A percentile compares a stretch with the other conserved stretches of the same genome.
phyloP scores from a whole-genome alignment of 2,329 filamentous ascomycete species.

The Macroventuria anomochaeta region DNA sequence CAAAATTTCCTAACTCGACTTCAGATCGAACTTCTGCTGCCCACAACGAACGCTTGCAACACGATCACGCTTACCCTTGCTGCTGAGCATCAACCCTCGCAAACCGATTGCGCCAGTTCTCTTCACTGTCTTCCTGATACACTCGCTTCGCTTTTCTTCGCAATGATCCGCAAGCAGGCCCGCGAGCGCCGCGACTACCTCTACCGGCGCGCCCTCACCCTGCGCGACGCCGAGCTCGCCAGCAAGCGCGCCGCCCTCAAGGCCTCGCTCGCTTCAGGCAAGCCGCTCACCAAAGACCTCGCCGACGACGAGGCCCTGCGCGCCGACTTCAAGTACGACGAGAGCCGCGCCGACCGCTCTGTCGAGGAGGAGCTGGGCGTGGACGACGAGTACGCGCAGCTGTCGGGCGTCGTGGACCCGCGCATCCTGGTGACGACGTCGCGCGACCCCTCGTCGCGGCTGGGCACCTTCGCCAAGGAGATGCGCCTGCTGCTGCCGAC shows the following conservation, averaged over 20 bases:
- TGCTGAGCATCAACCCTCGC: too few relatives aligned
- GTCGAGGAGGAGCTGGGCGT: slow-evolving; percentile 74
- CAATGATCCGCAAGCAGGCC: slow-evolving; percentile 62
- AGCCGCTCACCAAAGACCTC: slow-evolving; percentile 79
- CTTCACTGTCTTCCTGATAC: not conserved
- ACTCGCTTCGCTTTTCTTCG: not conserved
- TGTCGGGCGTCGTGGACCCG: slow-evolving; percentile 91
- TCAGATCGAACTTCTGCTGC: not conserved
- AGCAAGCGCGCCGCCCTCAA: slow-evolving; percentile 89
- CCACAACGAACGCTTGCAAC: not conserved
- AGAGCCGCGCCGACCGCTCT: slow-evolving; percentile 73
- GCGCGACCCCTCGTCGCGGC: slow-evolving; percentile 80
- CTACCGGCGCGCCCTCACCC: slow-evolving; percentile 75
- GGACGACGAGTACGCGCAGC: slow-evolving; percentile 87
- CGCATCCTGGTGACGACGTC: slow-evolving; percentile 90
- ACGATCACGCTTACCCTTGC: too few relatives aligned
- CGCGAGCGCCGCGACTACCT: slow-evolving; percentile 86
- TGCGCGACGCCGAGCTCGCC: slow-evolving; percentile 83
- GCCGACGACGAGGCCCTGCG: slow-evolving; percentile 85
- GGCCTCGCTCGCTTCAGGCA: slow-evolving; percentile 85
- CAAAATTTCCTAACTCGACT: not conserved
- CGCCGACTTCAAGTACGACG: slow-evolving; percentile 92
- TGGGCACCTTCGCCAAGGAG: slow-evolving; percentile 93
- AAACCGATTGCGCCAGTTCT: too few relatives aligned
- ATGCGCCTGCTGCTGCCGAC: slow-evolving; percentile 84